Evolutionary conservation across 345 rosid genomes (phyloP), one percentile per base, ranked within the genome.

Genomic region (Eucalyptus sp.): DNA sequence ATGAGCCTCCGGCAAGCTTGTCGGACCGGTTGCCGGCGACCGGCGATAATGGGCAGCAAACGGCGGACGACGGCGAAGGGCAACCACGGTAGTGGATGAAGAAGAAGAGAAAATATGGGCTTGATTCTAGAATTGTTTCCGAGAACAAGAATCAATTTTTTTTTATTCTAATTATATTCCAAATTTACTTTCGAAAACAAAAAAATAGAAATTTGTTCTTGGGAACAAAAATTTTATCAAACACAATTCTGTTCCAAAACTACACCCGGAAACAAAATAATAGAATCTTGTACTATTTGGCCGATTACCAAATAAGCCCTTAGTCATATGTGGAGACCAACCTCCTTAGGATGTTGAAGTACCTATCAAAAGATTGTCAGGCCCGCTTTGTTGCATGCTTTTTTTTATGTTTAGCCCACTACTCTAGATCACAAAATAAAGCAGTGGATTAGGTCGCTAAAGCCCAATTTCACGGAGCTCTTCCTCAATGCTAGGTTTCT

Each of bases 61-160:
- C 22, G 0, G 0, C 4, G 4, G 7, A 51, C 1, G 8, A 6
- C 0, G 2, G 4, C 9, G 17, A 0, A 17, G 22, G 54, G 54
- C 54, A 51, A 51, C 54, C 9, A 0, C 0, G 4, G 22, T 4
- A 17, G 0, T 51, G 54, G 54, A 51, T 51, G 54, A 51, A 17
- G 22, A 51, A 51, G 3, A 51, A 51, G 54, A 51, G 4, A 51
- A 51, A 51, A 51, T 51, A 51, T 17, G 2, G 2, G 8, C 22
- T 51, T 51, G 0, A 51, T 51, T 51, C 8, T 51, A 51, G 1
- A 51, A 17, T 51, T 51, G 4, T 51, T 51, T 0, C 2, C 0
- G 0, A 4, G 4, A 51, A 51, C 22, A 51, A 51, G 7, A 51
- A 17, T 51, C 0, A 7, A 51, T 0, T 15, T 51, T 16, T 51